Evolutionary conservation across 2,329 filamentous ascomycete genomes (phyloP), one percentile per base, ranked within the genome.

Genomic region (Microcera coccophila): DNA sequence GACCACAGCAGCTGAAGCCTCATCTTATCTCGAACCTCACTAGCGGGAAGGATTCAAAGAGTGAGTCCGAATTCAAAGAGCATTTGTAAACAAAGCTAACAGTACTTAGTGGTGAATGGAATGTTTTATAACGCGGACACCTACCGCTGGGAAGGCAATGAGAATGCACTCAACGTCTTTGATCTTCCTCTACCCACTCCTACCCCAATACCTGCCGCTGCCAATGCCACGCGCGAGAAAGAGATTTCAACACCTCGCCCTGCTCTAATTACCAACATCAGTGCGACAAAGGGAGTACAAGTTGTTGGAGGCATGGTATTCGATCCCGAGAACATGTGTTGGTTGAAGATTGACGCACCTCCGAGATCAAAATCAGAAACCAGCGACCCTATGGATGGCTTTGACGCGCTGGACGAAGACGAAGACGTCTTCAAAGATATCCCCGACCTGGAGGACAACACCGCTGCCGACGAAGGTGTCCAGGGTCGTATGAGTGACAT

Each of bases 281-380:
- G 85, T 41, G 78, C 83, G 4, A 83, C 84, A 48, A 87, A 91
- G 59, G 90, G 89, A 48, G 85, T 95, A 12, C 90, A 96, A 66
- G 86, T 96, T 26, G 90, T 96, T 44, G 87, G 90, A n/a, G 89
- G 90, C 54, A 98, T 98, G 93, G 86, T 97, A 9, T 98, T 97
- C 63, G 93, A 98, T 61, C 93, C 93, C 3, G 84, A 89, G 49
- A 88, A 88, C 56, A 97, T 98, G 91, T 94, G 90, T 64, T 98
- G 93, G 93, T 76, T 97, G 43, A 96, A 95, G 65, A 73, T 93
- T 48, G 72, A 75, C 36, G 65, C 71, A 15, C 62, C 74, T 21
- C 63, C 64, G n/a, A 71, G 71, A 38, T 58, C 66, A 32, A 72
- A 69, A 45, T 70, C 72, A 2, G 73, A 79, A 15, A 63, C 67